phyloP scores from a whole-genome alignment of 83 land plant genomes.

The Diphasiastrum complanatum region DNA sequence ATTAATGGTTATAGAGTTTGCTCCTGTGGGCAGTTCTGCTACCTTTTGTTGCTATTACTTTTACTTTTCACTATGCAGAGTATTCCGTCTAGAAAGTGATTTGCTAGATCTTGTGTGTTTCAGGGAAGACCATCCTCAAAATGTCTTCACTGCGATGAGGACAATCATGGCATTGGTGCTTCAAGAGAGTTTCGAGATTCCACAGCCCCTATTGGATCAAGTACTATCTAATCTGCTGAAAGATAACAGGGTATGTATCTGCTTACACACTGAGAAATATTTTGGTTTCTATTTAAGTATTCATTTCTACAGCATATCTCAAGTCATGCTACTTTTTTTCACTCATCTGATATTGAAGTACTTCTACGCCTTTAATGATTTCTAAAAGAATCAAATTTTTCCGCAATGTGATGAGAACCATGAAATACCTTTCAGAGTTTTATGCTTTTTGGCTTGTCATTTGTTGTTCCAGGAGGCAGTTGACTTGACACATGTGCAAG shows the following conservation, averaged over 20 bases:
- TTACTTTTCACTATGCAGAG: neutral
- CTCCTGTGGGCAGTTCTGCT: too few species aligned
- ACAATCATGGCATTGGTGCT: slow-evolving; percentile 55
- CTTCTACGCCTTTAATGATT: too few species aligned
- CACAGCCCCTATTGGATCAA: slow-evolving; percentile 50
- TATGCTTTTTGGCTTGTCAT: too few species aligned
- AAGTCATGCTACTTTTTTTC: too few species aligned
- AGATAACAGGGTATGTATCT: slow-evolving; percentile 45
- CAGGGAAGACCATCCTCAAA: slow-evolving; percentile 52
- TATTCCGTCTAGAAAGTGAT: neutral
- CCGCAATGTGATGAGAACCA: too few species aligned
- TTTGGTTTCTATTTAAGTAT: neutral
- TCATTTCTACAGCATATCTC: neutral
- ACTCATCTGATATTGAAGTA: too few species aligned
- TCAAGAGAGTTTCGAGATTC: slow-evolving; percentile 36
- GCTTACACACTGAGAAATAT: neutral
- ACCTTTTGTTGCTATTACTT: neutral
- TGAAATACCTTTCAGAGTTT: too few species aligned
- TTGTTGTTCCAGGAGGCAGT: too few species aligned
- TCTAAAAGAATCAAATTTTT: too few species aligned
- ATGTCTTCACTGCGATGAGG: slow-evolving; percentile 39
- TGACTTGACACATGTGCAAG: too few species aligned
- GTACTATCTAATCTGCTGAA: slow-evolving; percentile 58
- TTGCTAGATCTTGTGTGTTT: neutral
- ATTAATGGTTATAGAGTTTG: too few species aligned